Evolutionary conservation across 352 stramenopile species (phyloP), one percentile per base, ranked within the genome.

Genomic region (Globisporangium abappressorium): DNA sequence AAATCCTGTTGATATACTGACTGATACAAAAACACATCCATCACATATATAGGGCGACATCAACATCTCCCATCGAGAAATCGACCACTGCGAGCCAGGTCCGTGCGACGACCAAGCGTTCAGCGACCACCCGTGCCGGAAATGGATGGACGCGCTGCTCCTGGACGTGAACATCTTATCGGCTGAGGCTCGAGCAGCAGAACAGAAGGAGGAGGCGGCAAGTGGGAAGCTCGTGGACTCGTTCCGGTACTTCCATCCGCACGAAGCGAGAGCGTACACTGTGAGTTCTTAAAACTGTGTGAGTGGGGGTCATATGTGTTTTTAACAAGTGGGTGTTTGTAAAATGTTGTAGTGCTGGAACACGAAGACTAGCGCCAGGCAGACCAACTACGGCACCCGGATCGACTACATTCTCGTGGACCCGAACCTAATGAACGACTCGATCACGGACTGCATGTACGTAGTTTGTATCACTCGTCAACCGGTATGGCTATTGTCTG

Each of bases 371-470:
- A 80, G 79, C 1, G 91, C 87, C 15, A 80, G 92, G 11, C 78
- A 94, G 69, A 97, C 89, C 69, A 98, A 98, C 72, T 97, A 92
- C 57, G 92, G 92, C 61, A 91, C 86, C 24, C 87, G 92, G 46
- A 94, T 98, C 63, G 92, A 98, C 73, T 97, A 97, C 62, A 91
- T 98, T 57, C 74, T 97, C 22, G 75, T 88, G 3, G 85, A 93
- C n/a, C 61, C 66, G 0, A 41, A 26, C 20, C 77, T 97, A 46
- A 54, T 91, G 57, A 62, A 75, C 22, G 69, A 80, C 11, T 84
- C 61, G 22, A 65, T 85, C 38, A 75, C 66, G 20, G 78, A 74
- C 15, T 94, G 76, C 84, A 89, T 75, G 90, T 93, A 71, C 60
- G 74, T 26, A 26, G 24, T 57, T 20, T 66, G 38, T 6, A 20